Evolutionary conservation across 306 rosid genomes (phyloP).

Genomic region (Acacia melanoxylon): DNA sequence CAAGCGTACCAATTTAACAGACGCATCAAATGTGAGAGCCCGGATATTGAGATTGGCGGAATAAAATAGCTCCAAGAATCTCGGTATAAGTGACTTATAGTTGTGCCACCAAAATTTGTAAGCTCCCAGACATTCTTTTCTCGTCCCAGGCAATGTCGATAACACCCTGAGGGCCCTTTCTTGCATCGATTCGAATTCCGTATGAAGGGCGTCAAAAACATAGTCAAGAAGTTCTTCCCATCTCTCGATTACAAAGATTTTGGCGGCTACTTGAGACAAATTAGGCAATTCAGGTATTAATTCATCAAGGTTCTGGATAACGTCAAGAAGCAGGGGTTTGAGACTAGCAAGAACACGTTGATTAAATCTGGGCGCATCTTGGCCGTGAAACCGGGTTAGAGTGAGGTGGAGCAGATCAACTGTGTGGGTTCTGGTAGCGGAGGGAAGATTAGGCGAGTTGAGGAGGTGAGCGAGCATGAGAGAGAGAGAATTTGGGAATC

Average conservation of each 20-base stretch:
- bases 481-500: conserved; percentile 26
- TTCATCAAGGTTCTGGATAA: neutral
- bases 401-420: neutral
- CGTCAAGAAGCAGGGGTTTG: conserved; percentile 6
- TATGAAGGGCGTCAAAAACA: neutral
- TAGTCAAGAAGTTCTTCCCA: conserved; percentile 32
- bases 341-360: neutral
- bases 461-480: conserved; percentile 25
- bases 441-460: neutral
- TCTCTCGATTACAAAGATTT: neutral
- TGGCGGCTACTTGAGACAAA: neutral
- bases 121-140: neutral
- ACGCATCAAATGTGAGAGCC: conserved; percentile 3
- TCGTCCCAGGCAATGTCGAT: neutral
- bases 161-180: conserved; percentile 23
- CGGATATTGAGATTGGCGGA: neutral
- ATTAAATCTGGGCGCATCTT: neutral
- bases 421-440: neutral
- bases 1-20: neutral
- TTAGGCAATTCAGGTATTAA: neutral
- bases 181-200: neutral
- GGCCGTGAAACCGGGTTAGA: neutral
- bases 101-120: conserved; percentile 12
- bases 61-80: neutral
- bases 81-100: neutral